phyloP scores from a whole-genome alignment of 2,329 filamentous ascomycete genomes.

The Myriosclerotinia duriaeana region DNA sequence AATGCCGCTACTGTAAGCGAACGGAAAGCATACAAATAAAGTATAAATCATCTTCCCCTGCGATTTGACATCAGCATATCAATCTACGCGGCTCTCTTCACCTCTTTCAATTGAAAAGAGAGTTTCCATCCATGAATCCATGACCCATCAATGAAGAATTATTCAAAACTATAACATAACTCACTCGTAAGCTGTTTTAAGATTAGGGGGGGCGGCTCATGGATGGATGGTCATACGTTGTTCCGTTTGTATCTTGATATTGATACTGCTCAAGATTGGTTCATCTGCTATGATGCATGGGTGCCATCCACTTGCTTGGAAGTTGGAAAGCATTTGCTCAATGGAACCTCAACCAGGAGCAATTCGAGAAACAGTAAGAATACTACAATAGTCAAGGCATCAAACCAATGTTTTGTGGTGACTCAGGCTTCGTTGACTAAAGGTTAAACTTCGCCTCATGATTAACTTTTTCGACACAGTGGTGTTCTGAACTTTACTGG shows the following conservation, averaged over 20 bases:
- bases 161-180: slow-evolving; percentile 6
- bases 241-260: background rate
- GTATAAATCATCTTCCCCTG: slow-evolving; percentile 14
- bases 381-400: slow-evolving; percentile 15
- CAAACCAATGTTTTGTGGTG: slow-evolving; percentile 11
- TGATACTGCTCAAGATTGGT: background rate
- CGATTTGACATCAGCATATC: slow-evolving; percentile 17
- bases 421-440: slow-evolving; percentile 1
- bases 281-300: background rate
- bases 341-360: background rate
- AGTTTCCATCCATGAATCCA: slow-evolving; percentile 7
- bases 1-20: slow-evolving; percentile 12
- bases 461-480: slow-evolving; percentile 6
- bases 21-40: slow-evolving; percentile 14
- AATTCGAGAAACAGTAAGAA: background rate
- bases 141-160: slow-evolving; percentile 12
- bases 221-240: background rate
- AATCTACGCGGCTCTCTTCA: background rate
- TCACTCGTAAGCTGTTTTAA: slow-evolving; percentile 17
- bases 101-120: slow-evolving; percentile 10
- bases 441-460: slow-evolving; percentile 8
- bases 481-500: background rate
- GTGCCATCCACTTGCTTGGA: slow-evolving; percentile 1
- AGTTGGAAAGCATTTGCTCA: background rate
- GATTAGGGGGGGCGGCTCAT: slow-evolving; percentile 18